Percentiles rank a stretch among this genome's conserved stretches.
These are phyloP conservation scores for Myriosclerotinia scirpicola DNA, from an alignment of 2,329 filamentous ascomycete species.

Conservation along the genomic window DNA sequence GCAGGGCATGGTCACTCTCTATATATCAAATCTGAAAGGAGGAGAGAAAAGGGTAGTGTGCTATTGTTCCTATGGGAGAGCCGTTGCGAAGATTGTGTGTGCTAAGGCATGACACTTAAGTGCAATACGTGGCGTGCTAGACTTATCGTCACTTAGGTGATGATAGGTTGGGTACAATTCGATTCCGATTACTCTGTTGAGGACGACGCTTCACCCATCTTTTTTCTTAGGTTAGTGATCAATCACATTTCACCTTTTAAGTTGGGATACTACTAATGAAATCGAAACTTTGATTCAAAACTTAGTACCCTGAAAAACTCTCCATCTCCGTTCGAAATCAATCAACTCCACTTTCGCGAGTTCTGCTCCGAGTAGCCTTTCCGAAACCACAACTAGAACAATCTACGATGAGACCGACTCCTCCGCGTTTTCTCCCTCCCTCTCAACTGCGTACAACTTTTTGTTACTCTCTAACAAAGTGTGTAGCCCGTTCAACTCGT, in stretches of 20 bases:
- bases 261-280: constrained; percentile 41
- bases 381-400: background rate
- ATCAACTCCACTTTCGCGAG: background rate
- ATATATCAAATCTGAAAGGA: constrained; percentile 34
- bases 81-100: constrained; percentile 91
- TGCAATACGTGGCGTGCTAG: constrained; percentile 88
- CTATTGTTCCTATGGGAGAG: constrained; percentile 75
- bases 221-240: constrained; percentile 35
- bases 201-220: constrained; percentile 40
- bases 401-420: constrained; percentile 1
- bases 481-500: constrained; percentile 31
- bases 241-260: constrained; percentile 15
- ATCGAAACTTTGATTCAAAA: background rate
- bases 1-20: constrained; percentile 54
- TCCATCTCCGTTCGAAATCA: background rate
- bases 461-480: constrained; percentile 28
- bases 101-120: constrained; percentile 70
- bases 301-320: background rate
- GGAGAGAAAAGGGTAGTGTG: constrained; percentile 43
- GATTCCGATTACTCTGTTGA: constrained; percentile 45
- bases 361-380: no score
- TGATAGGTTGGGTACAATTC: constrained; percentile 41
- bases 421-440: background rate
- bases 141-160: constrained; percentile 33
- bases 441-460: constrained; percentile 23